Base-by-base conservation (phyloP, 352 stramenopile species). In the Globisporangium alternatum region DNA sequence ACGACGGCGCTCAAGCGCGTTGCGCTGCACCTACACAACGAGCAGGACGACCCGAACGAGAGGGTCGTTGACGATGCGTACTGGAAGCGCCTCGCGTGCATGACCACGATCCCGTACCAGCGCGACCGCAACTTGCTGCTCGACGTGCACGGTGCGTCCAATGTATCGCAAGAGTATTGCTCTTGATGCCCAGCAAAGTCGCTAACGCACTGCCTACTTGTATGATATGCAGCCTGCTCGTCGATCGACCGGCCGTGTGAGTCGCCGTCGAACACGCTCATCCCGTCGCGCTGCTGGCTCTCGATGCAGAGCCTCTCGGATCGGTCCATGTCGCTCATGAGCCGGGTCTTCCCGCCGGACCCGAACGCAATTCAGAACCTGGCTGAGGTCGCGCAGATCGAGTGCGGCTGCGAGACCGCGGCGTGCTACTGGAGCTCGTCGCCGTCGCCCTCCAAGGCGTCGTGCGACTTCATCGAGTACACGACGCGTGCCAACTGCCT, bases 401-500 rank as follows among this genome's bases (percentile, higher is more conserved):
- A 90, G 25, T 94, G 86, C 56, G 83, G 86, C 53, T 94, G 86
- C 64, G 80, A 58, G 72, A 84, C 48, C 66, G 67, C 6, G 65
- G 49, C 83, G 33, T 94, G 85, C 71, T 93, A 93, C 66, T 93
- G 83, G 82, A 60, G 49, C 51, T 59, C 62, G 10, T 58, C 66
- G 7, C 63, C 69, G 17, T 76, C 67, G 9, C 43, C 33, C 3
- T 58, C 63, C 10, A 56, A 69, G 37, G 25, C 41, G n/a, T 35
- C 76, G 15, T 64, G 58, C 5, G 85, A 94, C 61, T 83, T 78
- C 60, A 84, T 94, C 59, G 80, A 90, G 67, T 91, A 92, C 67
- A 69, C 53, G 10, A 62, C 89, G 62, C 59, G 68, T 31, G 56
- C 73, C 12, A 65, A 73, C 45, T 81, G 70, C 45, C 31, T 94